Evolutionary conservation across 2,329 filamentous ascomycete species (phyloP).

Genomic region (Elsinoe ampelina): DNA sequence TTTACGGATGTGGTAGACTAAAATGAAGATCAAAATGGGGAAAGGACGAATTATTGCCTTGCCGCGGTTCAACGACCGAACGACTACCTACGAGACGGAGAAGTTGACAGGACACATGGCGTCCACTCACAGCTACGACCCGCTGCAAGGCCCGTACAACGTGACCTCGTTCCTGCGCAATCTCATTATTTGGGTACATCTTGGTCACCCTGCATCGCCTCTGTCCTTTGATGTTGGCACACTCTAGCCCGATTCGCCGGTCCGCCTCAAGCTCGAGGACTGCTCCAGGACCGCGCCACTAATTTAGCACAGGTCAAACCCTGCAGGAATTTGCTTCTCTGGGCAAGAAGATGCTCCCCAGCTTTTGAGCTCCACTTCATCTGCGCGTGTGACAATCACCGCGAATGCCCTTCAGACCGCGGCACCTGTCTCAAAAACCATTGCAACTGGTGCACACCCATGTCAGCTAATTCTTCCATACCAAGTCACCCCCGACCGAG

Average conservation of each 20-base stretch:
- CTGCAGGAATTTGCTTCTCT: background rate
- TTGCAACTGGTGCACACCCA: background rate
- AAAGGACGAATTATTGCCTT: background rate
- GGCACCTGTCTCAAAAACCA: background rate
- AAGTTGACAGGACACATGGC: background rate
- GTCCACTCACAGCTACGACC: background rate
- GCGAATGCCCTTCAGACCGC: background rate
- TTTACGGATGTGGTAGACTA: background rate
- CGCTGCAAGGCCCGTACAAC: background rate
- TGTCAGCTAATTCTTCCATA: slow-evolving; percentile 6
- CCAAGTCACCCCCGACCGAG: background rate
- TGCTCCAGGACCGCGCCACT: background rate
- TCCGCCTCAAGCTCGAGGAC: background rate
- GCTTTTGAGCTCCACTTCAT: slow-evolving; percentile 8
- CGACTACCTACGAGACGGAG: background rate
- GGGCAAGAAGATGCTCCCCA: slow-evolving; percentile 1
- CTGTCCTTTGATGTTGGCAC: background rate
- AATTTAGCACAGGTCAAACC: background rate
- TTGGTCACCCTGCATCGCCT: background rate
- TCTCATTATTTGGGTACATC: background rate
- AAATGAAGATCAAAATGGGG: background rate
- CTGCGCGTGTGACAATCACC: slow-evolving; percentile 4
- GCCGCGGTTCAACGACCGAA: background rate
- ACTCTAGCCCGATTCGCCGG: background rate
- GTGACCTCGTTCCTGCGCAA: slow-evolving; percentile 8